Evolutionary conservation across 2,329 filamentous ascomycete genomes (phyloP).

Genomic region (Epichloe sylvatica): DNA sequence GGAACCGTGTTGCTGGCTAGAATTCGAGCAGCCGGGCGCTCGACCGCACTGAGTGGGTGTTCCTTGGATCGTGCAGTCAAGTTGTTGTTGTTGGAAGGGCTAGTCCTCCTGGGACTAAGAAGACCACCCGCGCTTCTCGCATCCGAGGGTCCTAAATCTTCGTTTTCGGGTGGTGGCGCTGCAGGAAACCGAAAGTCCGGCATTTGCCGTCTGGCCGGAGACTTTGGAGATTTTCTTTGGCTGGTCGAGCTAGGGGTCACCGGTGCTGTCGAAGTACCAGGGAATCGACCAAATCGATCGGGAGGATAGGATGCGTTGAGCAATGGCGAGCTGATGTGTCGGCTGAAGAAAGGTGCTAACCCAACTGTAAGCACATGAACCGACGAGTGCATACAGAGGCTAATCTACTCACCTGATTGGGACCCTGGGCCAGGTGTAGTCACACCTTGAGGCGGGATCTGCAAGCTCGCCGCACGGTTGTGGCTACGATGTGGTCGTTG

Average conservation of each 20-base stretch:
- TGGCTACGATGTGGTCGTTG: conserved; percentile 50
- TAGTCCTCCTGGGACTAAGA: conserved; percentile 24
- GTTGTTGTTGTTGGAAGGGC: conserved; percentile 19
- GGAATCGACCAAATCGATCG: conserved; percentile 29
- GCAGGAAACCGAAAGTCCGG: conserved; percentile 46
- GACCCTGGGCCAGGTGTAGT: conserved; percentile 30
- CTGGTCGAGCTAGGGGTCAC: conserved; percentile 28
- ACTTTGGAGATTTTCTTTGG: conserved; percentile 25
- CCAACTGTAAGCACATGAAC: neutral
- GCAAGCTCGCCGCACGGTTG: conserved; percentile 66
- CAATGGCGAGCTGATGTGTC: conserved; percentile 35
- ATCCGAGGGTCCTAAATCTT: conserved; percentile 15
- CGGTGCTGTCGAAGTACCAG: conserved; percentile 29
- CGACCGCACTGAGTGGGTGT: conserved; percentile 36
- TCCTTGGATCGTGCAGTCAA: conserved; percentile 30
- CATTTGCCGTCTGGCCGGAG: conserved; percentile 17
- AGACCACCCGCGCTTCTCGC: conserved; percentile 23
- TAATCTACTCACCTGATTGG: conserved; percentile 23
- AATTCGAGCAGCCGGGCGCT: conserved; percentile 49
- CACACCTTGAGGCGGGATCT: conserved; percentile 37
- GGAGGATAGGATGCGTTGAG: conserved; percentile 43
- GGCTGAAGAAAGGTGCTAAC: conserved; percentile 24
- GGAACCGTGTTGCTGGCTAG: conserved; percentile 63
- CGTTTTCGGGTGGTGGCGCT: conserved; percentile 26
- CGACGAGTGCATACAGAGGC: neutral